phyloP scores from a whole-genome alignment of 345 rosid species.

The Erodium maritimum region DNA sequence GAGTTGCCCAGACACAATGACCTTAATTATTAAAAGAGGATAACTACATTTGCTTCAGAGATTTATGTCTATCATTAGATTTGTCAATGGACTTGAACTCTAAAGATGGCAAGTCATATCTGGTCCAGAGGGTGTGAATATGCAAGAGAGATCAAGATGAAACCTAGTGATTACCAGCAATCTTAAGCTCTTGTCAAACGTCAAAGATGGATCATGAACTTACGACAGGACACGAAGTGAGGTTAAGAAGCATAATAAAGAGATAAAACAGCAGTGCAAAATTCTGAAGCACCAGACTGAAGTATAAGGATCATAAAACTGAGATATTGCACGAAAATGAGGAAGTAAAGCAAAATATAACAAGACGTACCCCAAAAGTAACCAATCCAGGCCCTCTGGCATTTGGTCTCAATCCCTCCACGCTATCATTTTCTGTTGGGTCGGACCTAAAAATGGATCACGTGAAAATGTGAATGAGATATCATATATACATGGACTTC shows the following conservation, averaged over 20 bases:
- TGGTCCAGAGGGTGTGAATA: background rate
- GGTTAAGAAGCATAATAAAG: no score
- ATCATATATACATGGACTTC: constrained; percentile 10
- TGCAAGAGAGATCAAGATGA: no score
- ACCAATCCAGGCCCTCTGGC: constrained; percentile 99
- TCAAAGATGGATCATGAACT: no score
- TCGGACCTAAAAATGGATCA: constrained; percentile 58
- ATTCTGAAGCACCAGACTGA: no score
- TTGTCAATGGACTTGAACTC: background rate
- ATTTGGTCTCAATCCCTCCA: constrained; percentile 93
- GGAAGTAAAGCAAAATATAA: background rate
- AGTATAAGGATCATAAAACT: no score
- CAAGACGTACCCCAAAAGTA: constrained; percentile 79
- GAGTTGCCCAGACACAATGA: background rate
- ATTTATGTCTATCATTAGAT: no score
- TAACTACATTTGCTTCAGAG: background rate
- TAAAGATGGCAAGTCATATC: background rate
- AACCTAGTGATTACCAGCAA: background rate
- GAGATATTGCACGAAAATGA: background rate
- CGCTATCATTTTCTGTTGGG: constrained; percentile 99
- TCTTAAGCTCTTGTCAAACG: background rate
- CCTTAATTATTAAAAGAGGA: background rate
- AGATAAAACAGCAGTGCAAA: no score
- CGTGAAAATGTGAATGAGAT: constrained; percentile 8
- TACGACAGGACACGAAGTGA: no score